Evolutionary conservation across 179 eudicot genomes (phyloP), one percentile per base, ranked within the genome.

Genomic region (Heliamphora pulchella): DNA sequence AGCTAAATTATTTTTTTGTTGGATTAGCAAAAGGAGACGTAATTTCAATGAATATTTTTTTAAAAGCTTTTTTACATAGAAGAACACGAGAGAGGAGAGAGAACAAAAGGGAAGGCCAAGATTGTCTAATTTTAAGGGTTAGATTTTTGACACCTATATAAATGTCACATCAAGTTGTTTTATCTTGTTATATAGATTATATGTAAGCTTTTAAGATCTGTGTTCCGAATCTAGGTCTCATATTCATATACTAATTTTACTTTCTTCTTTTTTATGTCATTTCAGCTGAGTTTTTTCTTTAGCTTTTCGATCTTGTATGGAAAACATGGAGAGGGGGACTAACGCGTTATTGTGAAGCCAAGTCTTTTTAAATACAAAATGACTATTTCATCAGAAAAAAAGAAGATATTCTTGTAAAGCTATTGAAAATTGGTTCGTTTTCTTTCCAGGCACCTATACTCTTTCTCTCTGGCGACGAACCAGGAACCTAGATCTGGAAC

Each of bases 401-500:
- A 31, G 31, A 20, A 48, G 0, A 31, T 13, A 74, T 80, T 9
- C 6, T n/a, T 39, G 17, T 62, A 59, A 71, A 22, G 61, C 62
- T 18, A 48, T 22, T 69, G 14, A 73, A 66, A 31, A 31, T 44
- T 44, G 64, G 55, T 74, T 8, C 62, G 1, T 80, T 58, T 59
- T 75, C 64, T 75, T 64, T 74, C 58, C 87, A 96, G 99, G 94
- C 82, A 87, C 87, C 55, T 91, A 76, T 81, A 80, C 83, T 75
- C 85, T 96, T 72, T 91, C 91, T 83, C 66, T 96, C 39, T 96
- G 97, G 96, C 86, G 74, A 71, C 86, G 87, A 84, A 86, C 82
- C 74, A 80, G 82, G 74, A 88, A 84, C 71, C 88, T 86, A 58
- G 81, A 68, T 79, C 61, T 89, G 83, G 88, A 87, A 67, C 88